phyloP scores from a whole-genome alignment of 1,284 basidiomycete genomes.

The Coniophora puteana region DNA sequence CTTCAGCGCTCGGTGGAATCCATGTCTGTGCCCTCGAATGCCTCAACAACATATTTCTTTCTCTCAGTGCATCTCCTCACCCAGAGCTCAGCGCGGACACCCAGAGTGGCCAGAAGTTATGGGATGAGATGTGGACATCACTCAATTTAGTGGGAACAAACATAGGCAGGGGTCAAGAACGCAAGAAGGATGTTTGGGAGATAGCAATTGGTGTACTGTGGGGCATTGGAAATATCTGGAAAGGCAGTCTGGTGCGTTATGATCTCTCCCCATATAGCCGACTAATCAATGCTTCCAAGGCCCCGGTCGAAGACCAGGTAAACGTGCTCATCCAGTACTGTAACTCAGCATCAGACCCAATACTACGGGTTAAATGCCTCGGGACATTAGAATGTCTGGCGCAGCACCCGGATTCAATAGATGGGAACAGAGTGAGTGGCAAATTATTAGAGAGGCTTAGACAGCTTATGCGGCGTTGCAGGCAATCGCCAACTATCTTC shows the following conservation, averaged over 20 bases:
- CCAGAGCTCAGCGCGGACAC: constrained; percentile 39
- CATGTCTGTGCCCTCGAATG: constrained; percentile 87
- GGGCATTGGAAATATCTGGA: constrained; percentile 70
- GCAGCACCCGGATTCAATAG: constrained; percentile 58
- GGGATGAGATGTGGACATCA: constrained; percentile 58
- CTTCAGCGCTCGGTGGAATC: constrained; percentile 75
- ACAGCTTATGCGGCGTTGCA: constrained; percentile 27
- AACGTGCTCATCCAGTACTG: constrained; percentile 66
- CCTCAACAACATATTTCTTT: constrained; percentile 86
- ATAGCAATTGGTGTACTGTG: constrained; percentile 76
- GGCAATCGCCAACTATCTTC: constrained; percentile 66
- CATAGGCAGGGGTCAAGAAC: constrained; percentile 57
- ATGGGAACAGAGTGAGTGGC: constrained; percentile 63
- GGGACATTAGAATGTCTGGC: constrained; percentile 83
- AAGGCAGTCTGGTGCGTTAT: constrained; percentile 50
- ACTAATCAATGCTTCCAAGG: constrained; percentile 22
- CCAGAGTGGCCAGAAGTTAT: constrained; percentile 49
- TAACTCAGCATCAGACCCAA: constrained; percentile 48
- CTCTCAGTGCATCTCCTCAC: constrained; percentile 50
- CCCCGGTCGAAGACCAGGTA: constrained; percentile 58
- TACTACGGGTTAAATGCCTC: constrained; percentile 71
- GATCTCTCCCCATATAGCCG: constrained; percentile 8
- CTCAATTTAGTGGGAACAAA: constrained; percentile 58
- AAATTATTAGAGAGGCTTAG: constrained; percentile 10
- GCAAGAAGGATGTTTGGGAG: constrained; percentile 67